phyloP scores from a whole-genome alignment of 192 early-diverging fungal genomes.

The Podila clonocystis region DNA sequence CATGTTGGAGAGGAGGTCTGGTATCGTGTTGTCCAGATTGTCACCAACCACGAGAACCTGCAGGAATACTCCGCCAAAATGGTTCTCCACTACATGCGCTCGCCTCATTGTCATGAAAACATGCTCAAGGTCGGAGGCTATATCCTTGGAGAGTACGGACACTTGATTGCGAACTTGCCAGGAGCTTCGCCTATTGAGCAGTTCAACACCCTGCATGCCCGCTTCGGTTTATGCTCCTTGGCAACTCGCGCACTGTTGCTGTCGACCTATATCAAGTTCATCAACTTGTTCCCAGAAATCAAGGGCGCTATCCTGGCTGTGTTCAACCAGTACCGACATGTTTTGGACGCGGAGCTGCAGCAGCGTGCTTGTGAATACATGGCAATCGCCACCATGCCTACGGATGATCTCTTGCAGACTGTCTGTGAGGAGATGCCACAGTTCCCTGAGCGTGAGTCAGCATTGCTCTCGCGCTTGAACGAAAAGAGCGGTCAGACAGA shows the following conservation, averaged over 20 bases:
- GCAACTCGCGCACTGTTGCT: slow-evolving; percentile 86
- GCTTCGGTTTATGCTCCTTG: slow-evolving; percentile 83
- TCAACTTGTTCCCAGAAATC: slow-evolving; percentile 98
- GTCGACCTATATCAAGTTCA: slow-evolving; percentile 95
- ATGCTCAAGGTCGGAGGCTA: slow-evolving; percentile 96
- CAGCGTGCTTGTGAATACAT: slow-evolving; percentile 98
- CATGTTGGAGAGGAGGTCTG: slow-evolving; percentile 97
- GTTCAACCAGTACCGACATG: slow-evolving; percentile 87
- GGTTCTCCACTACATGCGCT: slow-evolving; percentile 80
- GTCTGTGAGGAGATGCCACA: slow-evolving; percentile 99
- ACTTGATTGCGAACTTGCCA: slow-evolving; percentile 89
- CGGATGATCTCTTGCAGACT: slow-evolving; percentile 88
- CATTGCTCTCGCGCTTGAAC: slow-evolving; percentile 83
- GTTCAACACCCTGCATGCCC: slow-evolving; percentile 93
- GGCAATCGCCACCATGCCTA: slow-evolving; percentile 82
- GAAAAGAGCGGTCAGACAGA: slow-evolving; percentile 92
- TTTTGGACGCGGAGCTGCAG: slow-evolving; percentile 95
- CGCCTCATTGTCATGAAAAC: slow-evolving; percentile 95
- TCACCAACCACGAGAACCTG: slow-evolving; percentile 94
- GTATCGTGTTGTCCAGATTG: slow-evolving; percentile 97
- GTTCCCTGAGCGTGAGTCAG: slow-evolving; percentile 94
- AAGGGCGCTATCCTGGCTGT: slow-evolving; percentile 87
- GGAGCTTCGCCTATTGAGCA: slow-evolving; percentile 93
- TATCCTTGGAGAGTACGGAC: slow-evolving; percentile 98
- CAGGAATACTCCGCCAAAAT: slow-evolving; percentile 95